Evolutionary conservation across 805 yeast genomes (phyloP), one percentile per base, ranked within the genome.

Genomic region (Yamadazyma insecticola): DNA sequence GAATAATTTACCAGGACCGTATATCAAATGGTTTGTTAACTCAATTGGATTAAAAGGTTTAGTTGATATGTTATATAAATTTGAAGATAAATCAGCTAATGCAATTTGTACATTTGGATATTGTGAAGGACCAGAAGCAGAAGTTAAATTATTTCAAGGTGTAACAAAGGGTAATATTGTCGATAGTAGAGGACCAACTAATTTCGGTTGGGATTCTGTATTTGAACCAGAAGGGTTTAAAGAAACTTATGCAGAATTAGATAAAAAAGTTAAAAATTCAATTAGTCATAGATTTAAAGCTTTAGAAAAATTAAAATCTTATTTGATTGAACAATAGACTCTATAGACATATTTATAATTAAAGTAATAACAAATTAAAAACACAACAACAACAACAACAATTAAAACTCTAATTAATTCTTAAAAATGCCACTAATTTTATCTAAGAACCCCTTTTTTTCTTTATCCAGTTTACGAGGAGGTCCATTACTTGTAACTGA

Each of bases 121-220:
- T 65, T 81, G 94, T 46, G 90, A 72, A 36, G 89, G 88, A 0
- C 84, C 94, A 2, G 95, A 78, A 5, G 36, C 64, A 24, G 81
- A 76, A 36, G 87, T 81, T n/a, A 55, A 71, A 41, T 63, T 87
- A 28, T 89, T 92, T 59, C 90, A 85, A 55, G 99, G 98, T 6
- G 58, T 75, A 27, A 83, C 95, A 1, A 67, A 72, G 9, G 99
- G 99, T 14, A 57, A 44, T 6, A 89, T 92, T 48, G 97, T 89
- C 5, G 63, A 66, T 11, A 69, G 78, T 21, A 64, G 94, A 37
- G 97, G 97, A 2, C 85, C 85, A 5, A 72, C 77, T 10, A 70
- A 73, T 37, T 92, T 92, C 54, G 99, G 99, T 2, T 92, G 96
- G 95, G 97, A 92, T 60, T 78, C 96, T 6, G 63, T 85, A 30